phyloP scores from a whole-genome alignment of 2,329 filamentous ascomycete species.

The Alternaria conjuncta region DNA sequence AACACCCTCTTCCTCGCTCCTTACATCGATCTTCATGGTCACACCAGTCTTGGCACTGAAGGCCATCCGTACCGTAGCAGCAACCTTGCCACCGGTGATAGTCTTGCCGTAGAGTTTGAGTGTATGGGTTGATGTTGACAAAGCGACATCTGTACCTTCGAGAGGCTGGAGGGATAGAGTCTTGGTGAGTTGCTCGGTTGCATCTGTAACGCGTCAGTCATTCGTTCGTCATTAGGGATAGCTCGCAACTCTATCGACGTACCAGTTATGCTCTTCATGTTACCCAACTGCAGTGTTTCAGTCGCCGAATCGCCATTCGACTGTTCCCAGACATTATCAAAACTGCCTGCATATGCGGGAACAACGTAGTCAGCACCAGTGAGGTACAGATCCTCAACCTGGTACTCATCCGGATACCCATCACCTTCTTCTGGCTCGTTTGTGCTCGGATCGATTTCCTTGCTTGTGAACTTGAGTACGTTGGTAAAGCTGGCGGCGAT shows the following conservation, averaged over 20 bases:
- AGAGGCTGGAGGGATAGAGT: slow-evolving; percentile 89
- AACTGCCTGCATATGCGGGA: slow-evolving; percentile 92
- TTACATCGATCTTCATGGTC: slow-evolving; percentile 91
- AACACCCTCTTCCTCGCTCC: slow-evolving; percentile 91
- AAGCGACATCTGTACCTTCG: slow-evolving; percentile 89
- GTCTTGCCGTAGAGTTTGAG: slow-evolving; percentile 97
- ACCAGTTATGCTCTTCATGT: slow-evolving; percentile 92
- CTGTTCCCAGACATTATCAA: slow-evolving; percentile 95
- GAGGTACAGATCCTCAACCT: slow-evolving; percentile 91
- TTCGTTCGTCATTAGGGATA: not conserved
- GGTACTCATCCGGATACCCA: slow-evolving; percentile 97
- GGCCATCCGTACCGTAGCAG: slow-evolving; percentile 88
- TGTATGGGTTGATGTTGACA: slow-evolving; percentile 88
- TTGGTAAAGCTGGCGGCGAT: slow-evolving; percentile 86
- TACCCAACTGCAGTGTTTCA: slow-evolving; percentile 87
- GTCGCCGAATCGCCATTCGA: slow-evolving; percentile 88
- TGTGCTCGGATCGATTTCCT: slow-evolving; percentile 96
- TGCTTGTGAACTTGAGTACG: slow-evolving; percentile 93
- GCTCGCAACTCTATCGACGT: slow-evolving; percentile 48
- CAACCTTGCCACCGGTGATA: slow-evolving; percentile 85
- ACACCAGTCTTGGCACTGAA: slow-evolving; percentile 91
- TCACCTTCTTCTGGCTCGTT: slow-evolving; percentile 82
- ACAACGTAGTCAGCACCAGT: slow-evolving; percentile 92
- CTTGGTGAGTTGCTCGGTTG: slow-evolving; percentile 87
- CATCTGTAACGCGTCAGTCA: slow-evolving; percentile 64